Evolutionary conservation across 345 rosid species (phyloP), one percentile per base, ranked within the genome.

Genomic region (Fremontodendron californicum): DNA sequence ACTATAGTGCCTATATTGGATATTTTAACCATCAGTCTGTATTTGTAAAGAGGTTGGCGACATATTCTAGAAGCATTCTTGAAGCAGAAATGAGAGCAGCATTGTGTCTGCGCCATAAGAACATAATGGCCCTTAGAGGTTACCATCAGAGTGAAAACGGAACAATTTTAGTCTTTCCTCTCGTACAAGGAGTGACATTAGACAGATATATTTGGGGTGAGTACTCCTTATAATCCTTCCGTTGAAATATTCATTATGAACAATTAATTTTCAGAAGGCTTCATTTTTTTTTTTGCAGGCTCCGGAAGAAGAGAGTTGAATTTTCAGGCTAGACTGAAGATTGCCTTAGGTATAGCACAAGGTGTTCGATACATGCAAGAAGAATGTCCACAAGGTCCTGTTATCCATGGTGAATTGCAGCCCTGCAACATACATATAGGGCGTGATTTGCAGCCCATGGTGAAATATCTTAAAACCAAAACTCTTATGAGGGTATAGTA

Each of bases 361-460:
- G 88, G 69, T 1, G 25, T 83, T 52, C 82, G 85, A 52, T 86
- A 83, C 39, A 79, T 86, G 88, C 88, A 86, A 35, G 80, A 78
- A 75, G 85, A 83, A 65, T 83, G 83, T 75, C 82, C 80, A 16
- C 72, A 66, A 45, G 83, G 86, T 66, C 85, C 85, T 10, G 25
- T 83, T 57, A 68, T 72, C 31, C 86, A 86, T 8, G 82, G 86
- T 3, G 71, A 80, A 27, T 71, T 85, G 65, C 77, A 45, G 55
- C 75, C 78, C 29, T 42, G 33, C 75, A 83, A 83, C 75, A 73
- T 83, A 79, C 77, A 75, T 42, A 43, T 83, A 25, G 62, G 80
- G 21, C 54, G 39, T 4, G 75, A 83, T 55, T 57, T 77, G 23
- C 69, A 60, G 73, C 88, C 88, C 5, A 40, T 73, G 88, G 88